phyloP scores from a whole-genome alignment of 192 early-diverging fungal species.

The Cladochytrium replicatum region DNA sequence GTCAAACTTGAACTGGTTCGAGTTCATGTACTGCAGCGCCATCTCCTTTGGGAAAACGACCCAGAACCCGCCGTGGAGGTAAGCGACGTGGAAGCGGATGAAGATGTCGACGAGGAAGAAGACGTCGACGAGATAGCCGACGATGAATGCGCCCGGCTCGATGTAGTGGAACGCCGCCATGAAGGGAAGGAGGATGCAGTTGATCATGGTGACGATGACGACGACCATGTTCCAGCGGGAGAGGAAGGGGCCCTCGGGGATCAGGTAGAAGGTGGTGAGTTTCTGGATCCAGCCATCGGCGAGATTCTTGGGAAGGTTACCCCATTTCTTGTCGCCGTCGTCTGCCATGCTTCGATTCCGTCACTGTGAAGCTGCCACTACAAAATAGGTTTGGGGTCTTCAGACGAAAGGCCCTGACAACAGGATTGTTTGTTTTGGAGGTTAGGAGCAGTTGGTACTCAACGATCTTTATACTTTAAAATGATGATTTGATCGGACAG shows the following conservation, averaged over 20 bases:
- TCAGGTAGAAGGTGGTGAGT: conserved; percentile 36
- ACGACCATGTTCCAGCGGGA: conserved; percentile 27
- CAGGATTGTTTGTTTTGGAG: too few species aligned
- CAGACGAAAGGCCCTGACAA: too few species aligned
- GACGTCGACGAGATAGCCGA: conserved; percentile 30
- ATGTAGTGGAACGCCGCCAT: conserved; percentile 42
- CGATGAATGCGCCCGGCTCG: conserved; percentile 17
- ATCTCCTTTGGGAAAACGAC: conserved; percentile 47
- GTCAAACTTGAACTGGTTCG: conserved; percentile 34
- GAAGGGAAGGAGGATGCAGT: conserved; percentile 31
- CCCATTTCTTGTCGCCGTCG: too few species aligned
- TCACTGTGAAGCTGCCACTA: too few species aligned
- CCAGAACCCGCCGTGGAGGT: conserved; percentile 41
- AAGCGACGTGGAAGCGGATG: conserved; percentile 41
- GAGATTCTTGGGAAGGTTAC: conserved; percentile 21
- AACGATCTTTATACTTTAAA: too few species aligned
- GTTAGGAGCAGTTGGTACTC: too few species aligned
- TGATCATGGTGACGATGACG: conserved; percentile 28
- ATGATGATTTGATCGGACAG: too few species aligned
- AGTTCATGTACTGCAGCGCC: conserved; percentile 32
- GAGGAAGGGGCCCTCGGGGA: conserved; percentile 34
- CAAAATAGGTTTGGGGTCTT: too few species aligned
- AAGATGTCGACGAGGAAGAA: conserved; percentile 37
- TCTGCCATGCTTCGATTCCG: too few species aligned
- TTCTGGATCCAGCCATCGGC: conserved; percentile 25